These are phyloP conservation scores for Piromyces sp. DNA, from an alignment of 192 early-diverging fungal genomes.

Conservation along the genomic window DNA sequence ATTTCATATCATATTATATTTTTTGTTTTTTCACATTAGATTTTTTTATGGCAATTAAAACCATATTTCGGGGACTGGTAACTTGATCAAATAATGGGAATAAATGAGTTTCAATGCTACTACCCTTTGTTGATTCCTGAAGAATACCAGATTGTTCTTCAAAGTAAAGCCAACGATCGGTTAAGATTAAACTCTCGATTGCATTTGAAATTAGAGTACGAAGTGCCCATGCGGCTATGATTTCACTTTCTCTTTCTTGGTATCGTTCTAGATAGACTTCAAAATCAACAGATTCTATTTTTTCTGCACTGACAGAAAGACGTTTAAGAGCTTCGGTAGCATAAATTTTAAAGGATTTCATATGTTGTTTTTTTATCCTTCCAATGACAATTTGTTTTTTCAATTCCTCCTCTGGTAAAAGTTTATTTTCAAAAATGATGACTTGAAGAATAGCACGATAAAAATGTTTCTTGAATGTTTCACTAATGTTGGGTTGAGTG, in stretches of 20 bases:
- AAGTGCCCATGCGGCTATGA: constrained; percentile 70
- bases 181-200: constrained; percentile 58
- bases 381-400: neutral
- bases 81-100: constrained; percentile 45
- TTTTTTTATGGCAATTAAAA: constrained; percentile 31
- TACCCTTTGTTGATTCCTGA: neutral
- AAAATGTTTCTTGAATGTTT: constrained; percentile 47
- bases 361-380: constrained; percentile 4
- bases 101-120: constrained; percentile 14
- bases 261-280: constrained; percentile 9
- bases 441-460: constrained; percentile 56
- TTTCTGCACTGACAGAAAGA: constrained; percentile 19
- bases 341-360: constrained; percentile 27
- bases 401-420: neutral
- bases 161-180: constrained; percentile 56
- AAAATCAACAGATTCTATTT: constrained; percentile 20
- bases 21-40: neutral
- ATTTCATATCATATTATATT: too few species aligned
- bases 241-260: constrained; percentile 16
- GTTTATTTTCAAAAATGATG: constrained; percentile 6
- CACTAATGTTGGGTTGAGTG: constrained; percentile 26
- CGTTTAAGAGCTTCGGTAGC: constrained; percentile 35
- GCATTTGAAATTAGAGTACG: constrained; percentile 50
- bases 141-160: constrained; percentile 20
- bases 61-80: constrained; percentile 46